phyloP scores from a whole-genome alignment of 371 early-diverging fungal genomes.

The Saksenaea oblongispora region DNA sequence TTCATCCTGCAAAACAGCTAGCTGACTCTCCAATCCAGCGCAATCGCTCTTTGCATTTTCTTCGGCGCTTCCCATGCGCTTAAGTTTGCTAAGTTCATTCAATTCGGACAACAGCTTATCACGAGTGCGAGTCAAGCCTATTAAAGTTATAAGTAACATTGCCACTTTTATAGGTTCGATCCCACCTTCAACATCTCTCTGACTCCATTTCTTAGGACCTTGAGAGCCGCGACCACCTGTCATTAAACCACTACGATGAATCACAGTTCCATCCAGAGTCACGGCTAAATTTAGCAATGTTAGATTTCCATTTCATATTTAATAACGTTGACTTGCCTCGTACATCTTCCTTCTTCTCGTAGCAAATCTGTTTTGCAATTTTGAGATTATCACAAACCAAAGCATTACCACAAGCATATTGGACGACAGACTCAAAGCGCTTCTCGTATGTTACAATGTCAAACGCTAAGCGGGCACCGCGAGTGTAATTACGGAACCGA shows the following conservation, averaged over 20 bases:
- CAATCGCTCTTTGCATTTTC: conserved; percentile 62
- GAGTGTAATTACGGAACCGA: conserved; percentile 71
- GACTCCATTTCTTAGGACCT: conserved; percentile 80
- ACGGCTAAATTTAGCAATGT: conserved; percentile 60
- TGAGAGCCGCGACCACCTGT: conserved; percentile 76
- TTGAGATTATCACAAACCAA: conserved; percentile 87
- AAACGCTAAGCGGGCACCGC: conserved; percentile 82
- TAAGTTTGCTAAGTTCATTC: conserved; percentile 69
- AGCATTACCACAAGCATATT: conserved; percentile 87
- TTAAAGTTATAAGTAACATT: background rate
- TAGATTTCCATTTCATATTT: conserved; percentile 2
- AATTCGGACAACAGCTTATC: conserved; percentile 74
- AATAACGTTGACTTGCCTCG: conserved; percentile 59
- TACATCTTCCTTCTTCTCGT: conserved; percentile 76
- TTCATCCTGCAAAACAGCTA: conserved; percentile 62
- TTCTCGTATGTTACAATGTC: conserved; percentile 89
- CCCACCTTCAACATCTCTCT: conserved; percentile 73
- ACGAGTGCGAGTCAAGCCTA: conserved; percentile 63
- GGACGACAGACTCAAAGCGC: conserved; percentile 76
- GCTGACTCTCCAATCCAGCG: conserved; percentile 60
- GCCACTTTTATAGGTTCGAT: background rate
- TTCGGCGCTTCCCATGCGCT: conserved; percentile 70
- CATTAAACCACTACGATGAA: conserved; percentile 95
- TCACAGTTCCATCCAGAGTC: conserved; percentile 90
- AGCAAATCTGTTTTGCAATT: conserved; percentile 86